Conservation (phyloP, 148 eudicot species). For the Rhododendron simsii region DNA sequence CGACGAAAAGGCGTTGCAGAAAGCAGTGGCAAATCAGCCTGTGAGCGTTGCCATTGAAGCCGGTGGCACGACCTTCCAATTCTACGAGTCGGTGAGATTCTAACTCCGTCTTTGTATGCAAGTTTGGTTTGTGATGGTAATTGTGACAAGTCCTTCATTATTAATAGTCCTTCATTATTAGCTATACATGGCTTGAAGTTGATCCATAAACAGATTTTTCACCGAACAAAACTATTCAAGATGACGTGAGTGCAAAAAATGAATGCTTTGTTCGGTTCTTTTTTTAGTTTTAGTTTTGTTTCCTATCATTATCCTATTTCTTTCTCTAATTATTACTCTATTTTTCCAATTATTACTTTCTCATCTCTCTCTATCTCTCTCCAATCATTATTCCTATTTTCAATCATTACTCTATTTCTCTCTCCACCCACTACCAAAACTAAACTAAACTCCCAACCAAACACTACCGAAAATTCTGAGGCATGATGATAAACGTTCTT, state of each 20-base stretch:
- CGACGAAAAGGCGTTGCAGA: conserved; percentile 53
- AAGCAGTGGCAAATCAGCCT: conserved; percentile 71
- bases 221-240: background rate
- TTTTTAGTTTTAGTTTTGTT: too few species aligned
- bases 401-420: too few species aligned
- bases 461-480: background rate
- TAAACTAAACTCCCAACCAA: too few species aligned
- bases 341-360: too few species aligned
- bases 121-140: background rate
- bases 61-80: conserved; percentile 65
- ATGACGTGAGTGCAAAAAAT: background rate
- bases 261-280: too few species aligned
- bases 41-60: conserved; percentile 73
- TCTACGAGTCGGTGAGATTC: conserved; percentile 49
- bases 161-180: background rate
- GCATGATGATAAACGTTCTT: background rate
- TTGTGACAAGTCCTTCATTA: background rate
- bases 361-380: too few species aligned
- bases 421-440: too few species aligned
- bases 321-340: too few species aligned
- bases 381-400: too few species aligned
- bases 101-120: background rate
- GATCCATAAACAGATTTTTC: background rate
- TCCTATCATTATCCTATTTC: too few species aligned
- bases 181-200: background rate